Conservation (phyloP, 768 basidiomycete genomes). For the Suillus lakei region DNA sequence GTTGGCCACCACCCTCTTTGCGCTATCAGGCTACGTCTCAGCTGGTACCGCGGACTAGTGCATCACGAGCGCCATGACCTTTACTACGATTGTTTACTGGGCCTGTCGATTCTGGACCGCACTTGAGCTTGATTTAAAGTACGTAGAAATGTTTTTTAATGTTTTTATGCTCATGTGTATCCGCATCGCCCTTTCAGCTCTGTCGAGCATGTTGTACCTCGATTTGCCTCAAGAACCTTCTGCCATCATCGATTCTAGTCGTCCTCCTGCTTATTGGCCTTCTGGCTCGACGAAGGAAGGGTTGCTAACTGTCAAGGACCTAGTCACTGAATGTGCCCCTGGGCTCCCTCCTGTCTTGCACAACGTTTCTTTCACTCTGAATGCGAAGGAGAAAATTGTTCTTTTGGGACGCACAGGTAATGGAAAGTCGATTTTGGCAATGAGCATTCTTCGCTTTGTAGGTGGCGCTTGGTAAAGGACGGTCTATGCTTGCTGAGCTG, state of each 20-base stretch:
- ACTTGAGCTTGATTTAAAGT: conserved; percentile 80
- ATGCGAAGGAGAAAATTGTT: conserved; percentile 75
- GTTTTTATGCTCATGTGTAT: conserved; percentile 1
- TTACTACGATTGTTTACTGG: conserved; percentile 58
- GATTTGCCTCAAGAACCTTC: conserved; percentile 89
- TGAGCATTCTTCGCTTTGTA: conserved; percentile 85
- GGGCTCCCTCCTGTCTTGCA: conserved; percentile 84
- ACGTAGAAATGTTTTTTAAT: conserved; percentile 27
- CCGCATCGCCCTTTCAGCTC: conserved; percentile 51
- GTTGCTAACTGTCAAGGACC: conserved; percentile 71
- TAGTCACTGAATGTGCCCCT: conserved; percentile 82
- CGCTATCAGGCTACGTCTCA: conserved; percentile 62
- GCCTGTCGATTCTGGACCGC: conserved; percentile 54
- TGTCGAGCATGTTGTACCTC: conserved; percentile 90
- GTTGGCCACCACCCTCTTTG: conserved; percentile 75
- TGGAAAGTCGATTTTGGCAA: conserved; percentile 84
- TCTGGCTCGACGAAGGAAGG: conserved; percentile 63
- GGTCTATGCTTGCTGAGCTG: neutral
- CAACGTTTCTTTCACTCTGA: conserved; percentile 72
- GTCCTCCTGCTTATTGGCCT: conserved; percentile 94
- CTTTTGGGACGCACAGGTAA: conserved; percentile 83
- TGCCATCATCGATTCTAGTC: conserved; percentile 68
- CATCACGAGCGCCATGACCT: conserved; percentile 76
- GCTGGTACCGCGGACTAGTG: conserved; percentile 72
- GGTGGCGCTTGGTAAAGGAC: conserved; percentile 27